Conservation (phyloP, 331 rosid genomes). For the Quercus tomentella region DNA sequence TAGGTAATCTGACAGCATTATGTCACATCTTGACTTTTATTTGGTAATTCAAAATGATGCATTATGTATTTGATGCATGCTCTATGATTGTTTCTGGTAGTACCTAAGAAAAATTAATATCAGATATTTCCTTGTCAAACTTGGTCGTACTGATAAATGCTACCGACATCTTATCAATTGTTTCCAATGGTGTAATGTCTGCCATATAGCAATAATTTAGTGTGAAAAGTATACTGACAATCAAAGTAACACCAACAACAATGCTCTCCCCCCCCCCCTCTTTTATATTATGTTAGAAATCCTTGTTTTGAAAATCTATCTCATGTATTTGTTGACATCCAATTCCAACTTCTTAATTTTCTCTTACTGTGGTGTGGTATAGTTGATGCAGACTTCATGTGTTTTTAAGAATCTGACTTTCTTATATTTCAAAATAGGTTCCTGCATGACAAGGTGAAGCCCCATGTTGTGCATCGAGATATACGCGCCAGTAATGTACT, state of each 20-base stretch:
- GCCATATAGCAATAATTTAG: neutral
- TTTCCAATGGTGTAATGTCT: neutral
- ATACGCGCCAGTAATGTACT: conserved; percentile 86
- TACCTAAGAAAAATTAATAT: neutral
- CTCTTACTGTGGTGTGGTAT: neutral
- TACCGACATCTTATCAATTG: neutral
- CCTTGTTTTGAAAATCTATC: neutral
- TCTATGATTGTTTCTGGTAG: neutral
- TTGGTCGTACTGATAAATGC: neutral
- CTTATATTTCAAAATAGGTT: conserved; percentile 43
- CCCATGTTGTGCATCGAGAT: conserved; percentile 95
- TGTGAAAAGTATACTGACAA: neutral
- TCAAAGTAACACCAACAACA: neutral
- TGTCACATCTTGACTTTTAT: neutral
- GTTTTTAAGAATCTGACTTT: neutral
- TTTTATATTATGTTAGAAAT: neutral
- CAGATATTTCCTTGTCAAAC: neutral
- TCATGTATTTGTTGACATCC: neutral
- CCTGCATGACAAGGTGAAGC: conserved; percentile 98
- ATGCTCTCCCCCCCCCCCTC: no score
- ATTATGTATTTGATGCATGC: neutral
- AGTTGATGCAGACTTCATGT: neutral
- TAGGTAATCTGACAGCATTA: neutral
- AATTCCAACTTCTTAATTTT: neutral
- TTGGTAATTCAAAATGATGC: neutral